Conservation (phyloP, 1,284 basidiomycete species). For the Caloboletus inedulis region DNA sequence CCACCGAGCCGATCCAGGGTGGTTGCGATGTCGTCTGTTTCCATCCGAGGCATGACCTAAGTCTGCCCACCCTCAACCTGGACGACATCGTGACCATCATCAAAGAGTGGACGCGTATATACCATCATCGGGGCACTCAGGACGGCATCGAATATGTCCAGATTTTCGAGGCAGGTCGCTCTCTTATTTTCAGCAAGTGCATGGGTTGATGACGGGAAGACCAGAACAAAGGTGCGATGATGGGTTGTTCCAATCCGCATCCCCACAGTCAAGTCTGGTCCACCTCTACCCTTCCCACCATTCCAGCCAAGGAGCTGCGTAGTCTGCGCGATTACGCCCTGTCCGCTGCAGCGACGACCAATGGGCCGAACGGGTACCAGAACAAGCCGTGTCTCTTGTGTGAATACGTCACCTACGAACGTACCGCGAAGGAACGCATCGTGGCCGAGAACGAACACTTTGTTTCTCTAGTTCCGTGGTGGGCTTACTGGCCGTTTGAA, state of each 20-base stretch:
- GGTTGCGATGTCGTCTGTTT: slow-evolving; percentile 90
- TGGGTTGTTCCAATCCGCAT: slow-evolving; percentile 97
- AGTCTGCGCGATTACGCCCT: slow-evolving; percentile 58
- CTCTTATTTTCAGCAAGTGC: not conserved
- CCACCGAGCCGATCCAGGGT: slow-evolving; percentile 72
- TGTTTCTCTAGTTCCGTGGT: slow-evolving; percentile 90
- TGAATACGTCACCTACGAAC: slow-evolving; percentile 79
- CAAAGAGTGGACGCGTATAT: slow-evolving; percentile 74
- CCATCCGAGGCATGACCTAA: slow-evolving; percentile 88
- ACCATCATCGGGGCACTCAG: slow-evolving; percentile 57
- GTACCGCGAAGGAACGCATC: slow-evolving; percentile 57
- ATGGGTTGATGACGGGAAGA: not conserved
- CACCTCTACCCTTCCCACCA: slow-evolving; percentile 68
- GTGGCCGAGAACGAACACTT: slow-evolving; percentile 79
- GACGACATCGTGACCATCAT: slow-evolving; percentile 71
- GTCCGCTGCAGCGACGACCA: slow-evolving; percentile 35
- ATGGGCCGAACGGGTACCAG: slow-evolving; percentile 56
- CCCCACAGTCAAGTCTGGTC: slow-evolving; percentile 95
- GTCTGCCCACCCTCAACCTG: slow-evolving; percentile 69
- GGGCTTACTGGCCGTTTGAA: slow-evolving; percentile 97
- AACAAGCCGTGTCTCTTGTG: slow-evolving; percentile 76
- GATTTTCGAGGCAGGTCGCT: slow-evolving; percentile 72
- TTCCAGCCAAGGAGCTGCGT: slow-evolving; percentile 63
- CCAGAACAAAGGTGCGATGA: slow-evolving; percentile 92
- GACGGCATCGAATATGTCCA: slow-evolving; percentile 79